phyloP scores from a whole-genome alignment of 257 asterid genomes.

The Nicotiana undulata region DNA sequence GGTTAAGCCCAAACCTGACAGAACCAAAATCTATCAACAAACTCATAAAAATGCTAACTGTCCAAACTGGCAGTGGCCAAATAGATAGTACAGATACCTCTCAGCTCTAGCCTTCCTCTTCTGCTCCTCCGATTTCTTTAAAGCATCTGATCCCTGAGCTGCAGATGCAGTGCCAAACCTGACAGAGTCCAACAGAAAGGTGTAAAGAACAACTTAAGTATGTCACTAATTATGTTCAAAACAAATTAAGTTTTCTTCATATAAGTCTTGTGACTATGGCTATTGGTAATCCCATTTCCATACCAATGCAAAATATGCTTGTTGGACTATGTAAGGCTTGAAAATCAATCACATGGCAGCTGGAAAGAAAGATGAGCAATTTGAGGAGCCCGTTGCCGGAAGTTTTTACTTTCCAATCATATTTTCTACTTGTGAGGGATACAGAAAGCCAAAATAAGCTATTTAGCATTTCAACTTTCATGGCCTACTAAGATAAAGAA shows the following conservation, averaged over 20 bases:
- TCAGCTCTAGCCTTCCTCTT: constrained; percentile 96
- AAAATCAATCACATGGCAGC: neutral
- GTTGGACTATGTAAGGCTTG: neutral
- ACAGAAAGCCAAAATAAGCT: neutral
- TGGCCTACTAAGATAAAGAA: too few species aligned
- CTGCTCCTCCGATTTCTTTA: constrained; percentile 66
- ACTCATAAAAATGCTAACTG: constrained; percentile 1
- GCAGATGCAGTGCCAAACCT: constrained; percentile 76
- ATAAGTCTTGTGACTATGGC: neutral
- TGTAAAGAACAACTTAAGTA: neutral
- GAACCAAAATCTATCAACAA: neutral
- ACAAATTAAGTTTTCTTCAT: neutral
- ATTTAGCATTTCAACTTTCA: neutral
- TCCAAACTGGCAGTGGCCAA: neutral
- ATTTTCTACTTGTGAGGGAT: neutral
- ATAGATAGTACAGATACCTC: constrained; percentile 38
- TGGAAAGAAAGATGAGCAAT: neutral
- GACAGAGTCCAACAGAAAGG: constrained; percentile 10
- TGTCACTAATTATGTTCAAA: neutral
- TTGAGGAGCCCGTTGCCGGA: neutral
- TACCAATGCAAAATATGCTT: neutral
- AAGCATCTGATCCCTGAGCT: constrained; percentile 31
- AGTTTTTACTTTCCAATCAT: neutral
- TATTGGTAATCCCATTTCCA: neutral
- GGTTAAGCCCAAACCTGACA: constrained; percentile 60